Conservation (phyloP, 1,139 yeast species). For the Sugiyamaella paludigena region DNA sequence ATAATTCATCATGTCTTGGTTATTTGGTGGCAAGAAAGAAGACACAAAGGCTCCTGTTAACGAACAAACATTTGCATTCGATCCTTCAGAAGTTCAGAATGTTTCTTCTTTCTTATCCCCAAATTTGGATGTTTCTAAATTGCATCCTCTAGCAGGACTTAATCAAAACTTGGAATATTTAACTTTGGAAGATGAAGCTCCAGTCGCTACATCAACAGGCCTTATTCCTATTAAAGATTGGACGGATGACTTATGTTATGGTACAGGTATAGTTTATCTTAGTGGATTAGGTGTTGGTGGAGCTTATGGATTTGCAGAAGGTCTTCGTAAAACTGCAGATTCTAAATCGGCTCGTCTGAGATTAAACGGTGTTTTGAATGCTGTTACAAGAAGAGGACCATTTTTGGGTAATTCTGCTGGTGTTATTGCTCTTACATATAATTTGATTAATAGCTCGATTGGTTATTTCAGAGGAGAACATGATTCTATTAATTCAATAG, state of each 20-base stretch:
- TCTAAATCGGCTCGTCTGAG: conserved; percentile 73
- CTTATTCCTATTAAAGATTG: conserved; percentile 92
- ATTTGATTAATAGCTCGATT: conserved; percentile 73
- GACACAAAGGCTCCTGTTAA: conserved; percentile 31
- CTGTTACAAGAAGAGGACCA: conserved; percentile 93
- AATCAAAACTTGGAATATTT: conserved; percentile 73
- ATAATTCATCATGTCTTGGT: conserved; percentile 58
- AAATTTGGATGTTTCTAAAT: conserved; percentile 66
- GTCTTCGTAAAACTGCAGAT: conserved; percentile 70
- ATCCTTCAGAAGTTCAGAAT: conserved; percentile 63
- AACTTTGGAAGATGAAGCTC: conserved; percentile 83
- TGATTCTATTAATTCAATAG: conserved; percentile 78
- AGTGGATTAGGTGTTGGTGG: conserved; percentile 85
- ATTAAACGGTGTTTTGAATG: conserved; percentile 85
- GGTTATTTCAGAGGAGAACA: conserved; percentile 83
- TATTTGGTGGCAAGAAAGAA: conserved; percentile 48
- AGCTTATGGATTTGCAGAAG: conserved; percentile 81
- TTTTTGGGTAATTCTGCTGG: conserved; percentile 94
- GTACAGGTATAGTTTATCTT: conserved; percentile 92
- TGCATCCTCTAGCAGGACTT: conserved; percentile 94
- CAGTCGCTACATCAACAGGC: conserved; percentile 58
- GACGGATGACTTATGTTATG: conserved; percentile 96
- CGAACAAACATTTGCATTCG: conserved; percentile 47
- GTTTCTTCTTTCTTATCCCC: conserved; percentile 62
- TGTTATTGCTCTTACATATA: conserved; percentile 85